phyloP scores from a whole-genome alignment of 2,329 filamentous ascomycete species.

The Diaporthe capsici region DNA sequence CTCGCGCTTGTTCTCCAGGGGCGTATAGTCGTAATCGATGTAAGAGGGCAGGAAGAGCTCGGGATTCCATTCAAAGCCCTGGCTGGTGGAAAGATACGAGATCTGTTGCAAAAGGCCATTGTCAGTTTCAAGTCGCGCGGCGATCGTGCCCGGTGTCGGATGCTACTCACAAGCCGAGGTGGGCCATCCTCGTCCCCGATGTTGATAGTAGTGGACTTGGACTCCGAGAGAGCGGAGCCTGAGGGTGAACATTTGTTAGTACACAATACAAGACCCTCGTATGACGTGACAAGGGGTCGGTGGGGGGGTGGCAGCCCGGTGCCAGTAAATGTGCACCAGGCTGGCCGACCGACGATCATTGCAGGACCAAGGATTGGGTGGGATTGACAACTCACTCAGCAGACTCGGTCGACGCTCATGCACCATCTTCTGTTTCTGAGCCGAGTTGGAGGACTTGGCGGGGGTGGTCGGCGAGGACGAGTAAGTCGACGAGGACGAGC shows the following conservation, averaged over 20 bases:
- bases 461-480: slow-evolving; percentile 69
- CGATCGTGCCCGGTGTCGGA: not conserved
- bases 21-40: slow-evolving; percentile 80
- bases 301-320: not conserved
- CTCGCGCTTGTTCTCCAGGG: slow-evolving; percentile 81
- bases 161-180: slow-evolving; percentile 74
- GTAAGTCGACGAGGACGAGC: slow-evolving; percentile 69
- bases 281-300: slow-evolving; percentile 13
- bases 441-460: slow-evolving; percentile 57
- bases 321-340: not conserved
- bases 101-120: slow-evolving; percentile 65
- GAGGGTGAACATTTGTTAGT: slow-evolving; percentile 41
- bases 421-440: slow-evolving; percentile 58
- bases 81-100: slow-evolving; percentile 82
- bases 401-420: slow-evolving; percentile 73
- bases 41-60: slow-evolving; percentile 88
- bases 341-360: slow-evolving; percentile 4
- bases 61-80: slow-evolving; percentile 88
- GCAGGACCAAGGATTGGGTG: slow-evolving; percentile 39
- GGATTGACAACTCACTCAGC: slow-evolving; percentile 63
- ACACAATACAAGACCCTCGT: slow-evolving; percentile 5
- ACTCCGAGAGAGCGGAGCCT: slow-evolving; percentile 80
- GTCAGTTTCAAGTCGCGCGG: slow-evolving; percentile 43
- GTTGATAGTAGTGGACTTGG: slow-evolving; percentile 86
- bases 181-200: slow-evolving; percentile 81